Evolutionary conservation across 2,329 filamentous ascomycete genomes (phyloP).

Genomic region (Endocalyx cinctus): DNA sequence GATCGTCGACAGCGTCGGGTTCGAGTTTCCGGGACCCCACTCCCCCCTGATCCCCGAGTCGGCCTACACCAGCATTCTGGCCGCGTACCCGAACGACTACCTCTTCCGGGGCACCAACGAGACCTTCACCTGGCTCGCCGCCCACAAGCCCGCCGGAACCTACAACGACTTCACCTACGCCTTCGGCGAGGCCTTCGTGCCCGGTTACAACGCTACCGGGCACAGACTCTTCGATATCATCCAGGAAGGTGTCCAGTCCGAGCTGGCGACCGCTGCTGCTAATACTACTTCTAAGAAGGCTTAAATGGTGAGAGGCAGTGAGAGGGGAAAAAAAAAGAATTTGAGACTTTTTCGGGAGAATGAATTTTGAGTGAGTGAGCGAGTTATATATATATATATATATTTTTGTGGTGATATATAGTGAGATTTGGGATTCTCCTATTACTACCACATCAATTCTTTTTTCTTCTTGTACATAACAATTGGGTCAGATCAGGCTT

Average conservation of each 20-base stretch:
- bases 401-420: too few species aligned
- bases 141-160: constrained; percentile 7
- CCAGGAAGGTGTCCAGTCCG: constrained; percentile 7
- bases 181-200: constrained; percentile 9
- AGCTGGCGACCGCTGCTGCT: too few species aligned
- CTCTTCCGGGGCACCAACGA: constrained; percentile 13
- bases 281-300: too few species aligned
- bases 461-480: too few species aligned
- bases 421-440: too few species aligned
- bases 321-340: too few species aligned
- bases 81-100: constrained; percentile 10
- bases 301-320: too few species aligned
- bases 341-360: too few species aligned
- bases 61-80: constrained; percentile 10
- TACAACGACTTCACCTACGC: constrained; percentile 13
- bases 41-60: constrained; percentile 8
- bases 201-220: constrained; percentile 11
- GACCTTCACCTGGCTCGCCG: constrained; percentile 13
- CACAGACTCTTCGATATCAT: constrained; percentile 11
- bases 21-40: constrained; percentile 13
- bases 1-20: constrained; percentile 13
- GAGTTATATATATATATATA: too few species aligned
- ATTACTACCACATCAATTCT: too few species aligned
- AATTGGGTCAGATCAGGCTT: too few species aligned
- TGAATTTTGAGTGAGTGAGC: too few species aligned